Percentiles rank a stretch among this genome's conserved stretches.
These are phyloP conservation scores for Odontarrhena argentea DNA, from an alignment of 345 rosid genomes.

Conservation along the genomic window DNA sequence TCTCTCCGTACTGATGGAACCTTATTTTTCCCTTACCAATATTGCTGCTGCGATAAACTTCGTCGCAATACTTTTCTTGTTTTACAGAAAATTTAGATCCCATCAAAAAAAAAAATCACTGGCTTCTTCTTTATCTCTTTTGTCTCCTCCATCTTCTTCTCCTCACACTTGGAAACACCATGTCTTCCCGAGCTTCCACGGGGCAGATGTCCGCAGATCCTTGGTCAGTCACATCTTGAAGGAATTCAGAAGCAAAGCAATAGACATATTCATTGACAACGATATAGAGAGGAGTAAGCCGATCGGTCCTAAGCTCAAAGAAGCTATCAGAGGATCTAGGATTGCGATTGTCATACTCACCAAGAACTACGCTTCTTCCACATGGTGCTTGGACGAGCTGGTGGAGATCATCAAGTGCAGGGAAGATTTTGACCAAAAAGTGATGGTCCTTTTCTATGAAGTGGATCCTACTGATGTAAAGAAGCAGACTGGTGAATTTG, in stretches of 20 bases:
- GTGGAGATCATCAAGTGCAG: background rate
- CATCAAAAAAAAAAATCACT: no score
- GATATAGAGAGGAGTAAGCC: background rate
- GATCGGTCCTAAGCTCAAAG: background rate
- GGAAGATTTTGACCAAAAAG: background rate
- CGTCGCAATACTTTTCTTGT: no score
- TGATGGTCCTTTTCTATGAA: constrained; percentile 12
- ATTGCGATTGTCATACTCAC: background rate
- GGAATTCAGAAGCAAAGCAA: background rate
- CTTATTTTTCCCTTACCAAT: no score
- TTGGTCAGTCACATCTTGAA: background rate
- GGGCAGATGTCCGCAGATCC: background rate
- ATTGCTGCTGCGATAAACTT: no score
- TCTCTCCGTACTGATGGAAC: no score
- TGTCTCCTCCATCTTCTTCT: no score
- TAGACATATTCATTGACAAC: background rate
- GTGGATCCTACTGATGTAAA: background rate
- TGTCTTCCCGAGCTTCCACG: constrained; percentile 2
- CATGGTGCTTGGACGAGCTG: background rate
- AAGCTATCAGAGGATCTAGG: constrained; percentile 10
- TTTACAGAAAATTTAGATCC: no score
- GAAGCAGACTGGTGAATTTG: background rate
- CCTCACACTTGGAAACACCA: no score
- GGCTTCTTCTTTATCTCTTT: no score
- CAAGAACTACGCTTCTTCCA: background rate